phyloP scores from a whole-genome alignment of 2,329 filamentous ascomycete genomes.

The Aplosporella prunicola region DNA sequence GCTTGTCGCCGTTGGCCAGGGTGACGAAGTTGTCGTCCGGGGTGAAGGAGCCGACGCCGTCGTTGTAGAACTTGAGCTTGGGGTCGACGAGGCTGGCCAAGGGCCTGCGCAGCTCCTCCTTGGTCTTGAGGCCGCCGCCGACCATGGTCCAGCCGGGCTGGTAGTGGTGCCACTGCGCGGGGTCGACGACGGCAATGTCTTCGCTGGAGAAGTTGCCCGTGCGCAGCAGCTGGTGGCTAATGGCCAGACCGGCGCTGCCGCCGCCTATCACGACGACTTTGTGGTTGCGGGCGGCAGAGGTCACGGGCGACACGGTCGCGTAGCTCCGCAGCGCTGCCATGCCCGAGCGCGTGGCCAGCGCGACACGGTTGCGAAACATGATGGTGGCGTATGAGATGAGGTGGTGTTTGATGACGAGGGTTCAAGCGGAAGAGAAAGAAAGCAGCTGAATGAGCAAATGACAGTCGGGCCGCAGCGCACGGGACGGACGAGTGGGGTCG shows the following conservation, averaged over 20 bases:
- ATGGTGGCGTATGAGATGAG: not conserved
- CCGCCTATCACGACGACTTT: slow-evolving; percentile 59
- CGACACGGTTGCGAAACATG: slow-evolving; percentile 2
- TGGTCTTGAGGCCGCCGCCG: slow-evolving; percentile 55
- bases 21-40: slow-evolving; percentile 50
- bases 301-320: slow-evolving; percentile 13
- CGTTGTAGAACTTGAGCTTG: slow-evolving; percentile 53
- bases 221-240: slow-evolving; percentile 58
- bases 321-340: not conserved
- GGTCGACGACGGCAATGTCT: slow-evolving; percentile 58
- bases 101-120: slow-evolving; percentile 47
- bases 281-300: slow-evolving; percentile 39
- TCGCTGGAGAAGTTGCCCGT: slow-evolving; percentile 46
- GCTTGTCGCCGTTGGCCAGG: slow-evolving; percentile 44
- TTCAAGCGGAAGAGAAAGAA: too few species aligned
- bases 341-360: slow-evolving; percentile 4
- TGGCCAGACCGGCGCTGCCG: slow-evolving; percentile 54
- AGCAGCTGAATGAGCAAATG: too few species aligned
- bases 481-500: too few species aligned
- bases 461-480: too few species aligned
- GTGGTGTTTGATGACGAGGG: too few species aligned
- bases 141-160: slow-evolving; percentile 63
- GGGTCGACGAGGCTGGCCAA: slow-evolving; percentile 45
- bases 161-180: slow-evolving; percentile 55
- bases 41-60: slow-evolving; percentile 40